Percentiles rank a stretch among this genome's conserved stretches.
Conservation (phyloP, 805 yeast genomes). For the Priceomyces haplophilus region DNA sequence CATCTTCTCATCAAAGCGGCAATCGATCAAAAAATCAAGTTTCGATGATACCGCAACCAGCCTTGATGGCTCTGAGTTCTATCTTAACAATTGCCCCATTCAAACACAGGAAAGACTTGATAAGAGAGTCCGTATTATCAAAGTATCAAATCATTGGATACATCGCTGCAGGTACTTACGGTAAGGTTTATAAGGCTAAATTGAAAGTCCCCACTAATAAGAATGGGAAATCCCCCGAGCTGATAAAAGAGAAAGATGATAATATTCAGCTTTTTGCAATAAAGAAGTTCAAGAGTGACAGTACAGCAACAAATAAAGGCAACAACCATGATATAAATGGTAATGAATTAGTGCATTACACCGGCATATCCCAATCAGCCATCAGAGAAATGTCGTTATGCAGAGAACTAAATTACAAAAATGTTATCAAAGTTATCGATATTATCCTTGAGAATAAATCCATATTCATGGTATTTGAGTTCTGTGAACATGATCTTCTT, state of each 20-base stretch:
- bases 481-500: slow-evolving; percentile 90
- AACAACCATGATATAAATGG: slow-evolving; percentile 53
- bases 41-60: slow-evolving; percentile 32
- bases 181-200: slow-evolving; percentile 88
- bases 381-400: slow-evolving; percentile 95
- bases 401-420: slow-evolving; percentile 76
- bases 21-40: slow-evolving; percentile 5
- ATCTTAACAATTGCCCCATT: slow-evolving; percentile 43
- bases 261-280: slow-evolving; percentile 63
- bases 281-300: slow-evolving; percentile 90
- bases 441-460: slow-evolving; percentile 83
- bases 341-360: slow-evolving; percentile 82
- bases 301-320: slow-evolving; percentile 31
- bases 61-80: slow-evolving; percentile 39
- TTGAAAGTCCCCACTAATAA: slow-evolving; percentile 28
- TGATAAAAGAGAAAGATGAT: slow-evolving; percentile 9
- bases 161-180: slow-evolving; percentile 98
- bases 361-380: slow-evolving; percentile 95
- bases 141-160: slow-evolving; percentile 89
- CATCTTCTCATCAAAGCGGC: slow-evolving; percentile 1
- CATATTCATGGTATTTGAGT: slow-evolving; percentile 93
- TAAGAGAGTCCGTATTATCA: slow-evolving; percentile 71
- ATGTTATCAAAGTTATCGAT: slow-evolving; percentile 76
- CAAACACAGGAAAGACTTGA: slow-evolving; percentile 54
- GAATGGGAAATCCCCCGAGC: slow-evolving; percentile 4